A percentile compares a stretch with the other conserved stretches of the same genome.
Conservation (phyloP, 1,284 basidiomycete species). For the Cutaneotrichosporon sp. region DNA sequence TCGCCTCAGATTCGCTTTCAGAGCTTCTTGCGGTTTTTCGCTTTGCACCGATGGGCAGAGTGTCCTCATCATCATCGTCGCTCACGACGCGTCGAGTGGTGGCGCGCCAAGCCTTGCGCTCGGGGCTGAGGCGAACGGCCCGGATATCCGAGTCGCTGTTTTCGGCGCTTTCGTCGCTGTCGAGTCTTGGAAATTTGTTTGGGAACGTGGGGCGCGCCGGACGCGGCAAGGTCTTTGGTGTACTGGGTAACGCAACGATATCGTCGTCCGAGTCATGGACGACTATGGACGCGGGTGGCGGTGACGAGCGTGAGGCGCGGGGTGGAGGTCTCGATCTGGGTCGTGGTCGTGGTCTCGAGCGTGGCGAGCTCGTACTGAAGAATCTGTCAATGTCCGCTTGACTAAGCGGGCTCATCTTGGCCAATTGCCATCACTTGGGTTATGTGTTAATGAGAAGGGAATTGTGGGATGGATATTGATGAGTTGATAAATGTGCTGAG, state of each 20-base stretch:
- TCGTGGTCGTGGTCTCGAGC: not conserved
- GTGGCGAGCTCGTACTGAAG: conserved; percentile 3
- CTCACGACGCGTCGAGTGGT: not conserved
- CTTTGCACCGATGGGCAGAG: not conserved
- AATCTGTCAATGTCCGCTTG: conserved; percentile 1
- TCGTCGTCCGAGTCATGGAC: not conserved
- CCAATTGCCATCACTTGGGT: too few species aligned
- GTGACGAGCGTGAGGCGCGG: not conserved
- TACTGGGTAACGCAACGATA: not conserved
- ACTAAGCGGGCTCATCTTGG: not conserved
- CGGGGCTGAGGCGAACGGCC: not conserved
- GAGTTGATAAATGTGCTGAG: too few species aligned
- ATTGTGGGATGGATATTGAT: too few species aligned
- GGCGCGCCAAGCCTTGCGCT: not conserved
- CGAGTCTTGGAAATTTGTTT: not conserved
- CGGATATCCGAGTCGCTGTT: not conserved
- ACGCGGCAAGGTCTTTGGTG: not conserved
- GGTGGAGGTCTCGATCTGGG: not conserved
- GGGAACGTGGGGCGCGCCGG: not conserved
- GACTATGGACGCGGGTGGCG: not conserved
- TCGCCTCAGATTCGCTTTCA: not conserved
- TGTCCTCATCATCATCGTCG: not conserved
- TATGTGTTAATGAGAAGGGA: too few species aligned
- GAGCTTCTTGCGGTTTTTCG: not conserved
- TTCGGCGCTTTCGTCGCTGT: not conserved